phyloP scores from a whole-genome alignment of 2,329 filamentous ascomycete genomes.

The Grosmannia penicillata region DNA sequence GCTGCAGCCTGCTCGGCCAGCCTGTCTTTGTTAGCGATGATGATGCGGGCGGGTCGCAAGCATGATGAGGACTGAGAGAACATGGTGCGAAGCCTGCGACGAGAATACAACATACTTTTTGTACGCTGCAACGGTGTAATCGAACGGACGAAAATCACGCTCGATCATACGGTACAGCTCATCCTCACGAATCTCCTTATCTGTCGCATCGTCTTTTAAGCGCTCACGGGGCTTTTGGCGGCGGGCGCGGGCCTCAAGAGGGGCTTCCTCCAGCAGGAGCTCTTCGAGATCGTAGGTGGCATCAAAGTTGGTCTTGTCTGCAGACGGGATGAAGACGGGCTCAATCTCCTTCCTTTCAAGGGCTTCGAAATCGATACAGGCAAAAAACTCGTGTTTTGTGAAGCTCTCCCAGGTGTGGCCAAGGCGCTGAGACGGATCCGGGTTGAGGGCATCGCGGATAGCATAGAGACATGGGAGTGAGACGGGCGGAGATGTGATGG shows the following conservation, averaged over 20 bases:
- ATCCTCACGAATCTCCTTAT: constrained; percentile 87
- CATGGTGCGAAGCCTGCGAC: not conserved
- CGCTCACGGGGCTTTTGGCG: constrained; percentile 88
- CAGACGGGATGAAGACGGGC: constrained; percentile 83
- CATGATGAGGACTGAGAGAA: not conserved
- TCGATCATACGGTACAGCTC: constrained; percentile 92
- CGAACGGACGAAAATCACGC: constrained; percentile 83
- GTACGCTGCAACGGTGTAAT: constrained; percentile 76
- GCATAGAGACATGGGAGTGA: constrained; percentile 79
- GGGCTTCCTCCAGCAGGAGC: constrained; percentile 82
- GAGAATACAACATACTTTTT: constrained; percentile 40
- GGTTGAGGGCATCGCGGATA: constrained; percentile 69
- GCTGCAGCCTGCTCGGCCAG: constrained; percentile 14
- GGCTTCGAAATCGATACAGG: constrained; percentile 66
- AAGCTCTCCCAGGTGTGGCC: constrained; percentile 81
- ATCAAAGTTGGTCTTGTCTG: constrained; percentile 98
- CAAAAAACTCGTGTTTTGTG: constrained; percentile 79
- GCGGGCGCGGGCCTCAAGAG: constrained; percentile 78
- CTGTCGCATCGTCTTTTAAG: constrained; percentile 84
- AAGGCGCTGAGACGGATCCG: constrained; percentile 65
- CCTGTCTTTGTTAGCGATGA: too few relatives aligned
- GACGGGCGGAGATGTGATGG: constrained; percentile 83
- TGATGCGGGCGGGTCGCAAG: too few relatives aligned
- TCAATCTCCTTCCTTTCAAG: constrained; percentile 78
- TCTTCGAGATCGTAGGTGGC: constrained; percentile 97